phyloP scores from a whole-genome alignment of 768 basidiomycete species.

The Phlegmacium glaucopus region DNA sequence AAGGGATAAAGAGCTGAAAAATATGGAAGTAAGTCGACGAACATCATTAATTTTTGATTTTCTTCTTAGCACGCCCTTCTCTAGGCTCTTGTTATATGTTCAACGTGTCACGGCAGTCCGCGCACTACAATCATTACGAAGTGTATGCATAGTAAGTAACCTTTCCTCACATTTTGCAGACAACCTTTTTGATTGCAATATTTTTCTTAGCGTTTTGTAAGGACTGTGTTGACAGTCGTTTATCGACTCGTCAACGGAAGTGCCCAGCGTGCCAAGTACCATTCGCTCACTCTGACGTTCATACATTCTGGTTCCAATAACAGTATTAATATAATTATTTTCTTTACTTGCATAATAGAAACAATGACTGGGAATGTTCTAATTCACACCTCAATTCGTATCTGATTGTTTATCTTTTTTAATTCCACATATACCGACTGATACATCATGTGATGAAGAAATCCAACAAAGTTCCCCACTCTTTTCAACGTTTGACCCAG shows the following conservation, averaged over 20 bases:
- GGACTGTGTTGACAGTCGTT: slow-evolving; percentile 80
- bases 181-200: slow-evolving; percentile 1
- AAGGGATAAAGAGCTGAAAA: slow-evolving; percentile 44
- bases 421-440: slow-evolving; percentile 14
- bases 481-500: slow-evolving; percentile 90
- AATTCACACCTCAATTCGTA: slow-evolving; percentile 13
- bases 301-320: slow-evolving; percentile 47
- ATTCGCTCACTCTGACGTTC: slow-evolving; percentile 83
- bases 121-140: slow-evolving; percentile 80
- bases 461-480: background rate
- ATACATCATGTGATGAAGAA: slow-evolving; percentile 11
- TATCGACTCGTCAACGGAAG: slow-evolving; percentile 87
- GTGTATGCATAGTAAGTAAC: slow-evolving; percentile 84
- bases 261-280: slow-evolving; percentile 84
- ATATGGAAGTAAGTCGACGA: slow-evolving; percentile 50
- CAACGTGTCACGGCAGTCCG: slow-evolving; percentile 77
- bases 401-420: slow-evolving; percentile 11
- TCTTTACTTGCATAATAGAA: slow-evolving; percentile 9
- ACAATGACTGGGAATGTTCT: slow-evolving; percentile 7
- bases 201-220: slow-evolving; percentile 74
- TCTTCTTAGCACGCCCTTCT: slow-evolving; percentile 1
- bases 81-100: slow-evolving; percentile 83
- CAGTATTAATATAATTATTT: slow-evolving; percentile 14
- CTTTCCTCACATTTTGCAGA: background rate
- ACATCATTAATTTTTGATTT: background rate